Evolutionary conservation across 495 filamentous ascomycete species (phyloP).

Genomic region (Aspergillus heteromorphus): DNA sequence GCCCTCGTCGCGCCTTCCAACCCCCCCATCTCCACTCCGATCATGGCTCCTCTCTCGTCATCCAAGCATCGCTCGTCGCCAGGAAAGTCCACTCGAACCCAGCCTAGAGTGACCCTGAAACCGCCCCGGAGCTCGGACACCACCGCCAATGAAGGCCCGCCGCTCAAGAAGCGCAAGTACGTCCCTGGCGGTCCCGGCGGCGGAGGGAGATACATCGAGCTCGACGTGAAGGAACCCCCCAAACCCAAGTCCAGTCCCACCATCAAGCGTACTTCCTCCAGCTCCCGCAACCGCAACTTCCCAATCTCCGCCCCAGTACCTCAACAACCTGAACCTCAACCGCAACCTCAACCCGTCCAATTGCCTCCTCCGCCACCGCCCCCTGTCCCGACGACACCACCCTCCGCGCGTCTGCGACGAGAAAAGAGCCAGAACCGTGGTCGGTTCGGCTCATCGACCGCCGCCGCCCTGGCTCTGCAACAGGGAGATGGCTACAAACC

Average conservation of each 20-base stretch:
- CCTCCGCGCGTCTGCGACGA: constrained; percentile 46
- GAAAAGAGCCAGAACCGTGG: constrained; percentile 46
- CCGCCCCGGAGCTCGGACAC: constrained; percentile 27
- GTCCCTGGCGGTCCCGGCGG: constrained; percentile 77
- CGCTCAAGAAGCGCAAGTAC: constrained; percentile 56
- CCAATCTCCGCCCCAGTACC: constrained; percentile 22
- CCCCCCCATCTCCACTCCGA: neutral
- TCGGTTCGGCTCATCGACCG: constrained; percentile 73
- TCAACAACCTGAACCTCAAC: neutral
- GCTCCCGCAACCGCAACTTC: constrained; percentile 23
- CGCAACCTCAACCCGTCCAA: constrained; percentile 10
- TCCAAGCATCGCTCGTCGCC: constrained; percentile 24
- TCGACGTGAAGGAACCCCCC: constrained; percentile 42
- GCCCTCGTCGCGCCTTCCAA: neutral
- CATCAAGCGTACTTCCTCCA: constrained; percentile 21
- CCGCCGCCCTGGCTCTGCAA: constrained; percentile 75
- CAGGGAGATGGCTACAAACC: constrained; percentile 95
- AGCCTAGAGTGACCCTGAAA: constrained; percentile 30
- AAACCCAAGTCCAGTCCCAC: constrained; percentile 18
- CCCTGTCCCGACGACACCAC: constrained; percentile 36
- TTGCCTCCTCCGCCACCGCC: constrained; percentile 35
- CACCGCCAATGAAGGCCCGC: constrained; percentile 38
- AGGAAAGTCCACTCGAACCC: constrained; percentile 28
- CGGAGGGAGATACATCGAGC: constrained; percentile 69
- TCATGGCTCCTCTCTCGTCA: constrained; percentile 32